Evolutionary conservation across 1,284 basidiomycete species (phyloP).

Genomic region (Tylopilus microsporus): DNA sequence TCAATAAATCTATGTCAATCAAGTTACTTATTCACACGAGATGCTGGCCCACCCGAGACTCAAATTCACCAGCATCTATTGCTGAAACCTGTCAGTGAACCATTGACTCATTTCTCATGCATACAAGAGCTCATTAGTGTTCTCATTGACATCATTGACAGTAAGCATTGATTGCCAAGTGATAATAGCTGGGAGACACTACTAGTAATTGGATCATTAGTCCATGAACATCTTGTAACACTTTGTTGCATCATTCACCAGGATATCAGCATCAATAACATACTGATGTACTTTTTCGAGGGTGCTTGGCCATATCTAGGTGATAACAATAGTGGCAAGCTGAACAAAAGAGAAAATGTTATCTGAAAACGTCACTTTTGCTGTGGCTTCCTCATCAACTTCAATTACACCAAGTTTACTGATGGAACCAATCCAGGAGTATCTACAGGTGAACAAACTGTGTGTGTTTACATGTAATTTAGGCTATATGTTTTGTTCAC

Average conservation of each 20-base stretch:
- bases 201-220: background rate
- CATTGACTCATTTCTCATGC: background rate
- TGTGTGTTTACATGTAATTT: background rate
- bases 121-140: background rate
- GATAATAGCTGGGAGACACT: no score
- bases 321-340: background rate
- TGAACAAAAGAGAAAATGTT: background rate
- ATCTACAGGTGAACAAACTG: background rate
- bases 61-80: background rate
- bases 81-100: background rate
- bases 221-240: background rate
- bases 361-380: background rate
- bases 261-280: background rate
- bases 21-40: no score
- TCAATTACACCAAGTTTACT: background rate
- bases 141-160: background rate
- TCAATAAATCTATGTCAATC: no score
- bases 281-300: no score
- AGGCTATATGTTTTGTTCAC: background rate
- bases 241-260: background rate
- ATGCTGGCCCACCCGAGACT: no score
- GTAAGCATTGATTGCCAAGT: background rate
- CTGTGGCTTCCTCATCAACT: background rate
- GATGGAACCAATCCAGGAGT: background rate
- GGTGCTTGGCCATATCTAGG: no score